Evolutionary conservation across 2,329 filamentous ascomycete genomes (phyloP).

Genomic region (Decorospora gaudefroyi): DNA sequence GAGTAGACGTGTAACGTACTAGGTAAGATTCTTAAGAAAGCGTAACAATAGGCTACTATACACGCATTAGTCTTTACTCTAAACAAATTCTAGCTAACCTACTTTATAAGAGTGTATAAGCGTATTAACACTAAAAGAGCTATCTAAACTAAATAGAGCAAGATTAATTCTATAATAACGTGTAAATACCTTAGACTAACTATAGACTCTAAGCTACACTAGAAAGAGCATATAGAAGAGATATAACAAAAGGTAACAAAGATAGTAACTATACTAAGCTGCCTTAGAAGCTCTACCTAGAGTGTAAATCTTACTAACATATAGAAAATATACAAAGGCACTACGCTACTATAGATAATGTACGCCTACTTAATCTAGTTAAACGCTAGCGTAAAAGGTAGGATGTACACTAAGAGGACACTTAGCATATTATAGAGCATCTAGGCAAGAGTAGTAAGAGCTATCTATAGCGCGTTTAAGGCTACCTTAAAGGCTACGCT

Average conservation of each 20-base stretch:
- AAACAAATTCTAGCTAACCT: conserved; percentile 38
- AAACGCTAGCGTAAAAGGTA: conserved; percentile 19
- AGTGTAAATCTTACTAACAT: conserved; percentile 22
- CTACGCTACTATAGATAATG: conserved; percentile 38
- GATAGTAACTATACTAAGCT: conserved; percentile 17
- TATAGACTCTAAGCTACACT: conserved; percentile 22
- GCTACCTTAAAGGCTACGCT: conserved; percentile 28
- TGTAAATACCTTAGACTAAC: conserved; percentile 26
- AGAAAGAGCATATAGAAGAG: conserved; percentile 17
- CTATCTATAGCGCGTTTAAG: conserved; percentile 29
- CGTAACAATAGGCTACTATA: conserved; percentile 27
- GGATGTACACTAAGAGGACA: conserved; percentile 20
- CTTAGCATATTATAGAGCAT: conserved; percentile 21
- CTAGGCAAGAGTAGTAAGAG: conserved; percentile 25
- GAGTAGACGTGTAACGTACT: conserved; percentile 25
- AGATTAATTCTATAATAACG: conserved; percentile 14
- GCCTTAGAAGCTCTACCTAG: conserved; percentile 21
- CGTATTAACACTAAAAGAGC: conserved; percentile 12
- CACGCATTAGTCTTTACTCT: conserved; percentile 35
- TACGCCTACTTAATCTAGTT: conserved; percentile 36
- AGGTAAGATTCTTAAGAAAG: conserved; percentile 16
- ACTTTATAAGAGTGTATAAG: conserved; percentile 29
- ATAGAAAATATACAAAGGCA: conserved; percentile 33
- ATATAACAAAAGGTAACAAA: conserved; percentile 17
- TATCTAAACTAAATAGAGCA: conserved; percentile 25